A percentile compares a stretch with the other conserved stretches of the same genome.
Evolutionary conservation across 2,329 filamentous ascomycete genomes (phyloP).

Genomic region (Trichoderma koningiopsis): DNA sequence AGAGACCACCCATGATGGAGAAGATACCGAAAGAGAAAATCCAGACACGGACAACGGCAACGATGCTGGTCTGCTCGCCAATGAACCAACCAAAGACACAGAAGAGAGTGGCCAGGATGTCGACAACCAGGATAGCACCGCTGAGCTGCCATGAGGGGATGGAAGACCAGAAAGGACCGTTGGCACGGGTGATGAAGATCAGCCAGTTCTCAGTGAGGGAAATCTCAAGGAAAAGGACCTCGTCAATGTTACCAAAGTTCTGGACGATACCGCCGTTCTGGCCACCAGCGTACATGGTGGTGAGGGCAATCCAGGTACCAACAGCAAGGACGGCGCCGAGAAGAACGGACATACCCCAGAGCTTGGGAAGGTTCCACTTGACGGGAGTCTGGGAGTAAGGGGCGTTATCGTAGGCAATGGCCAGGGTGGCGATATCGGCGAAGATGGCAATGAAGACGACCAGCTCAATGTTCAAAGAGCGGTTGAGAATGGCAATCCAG

Average conservation of each 20-base stretch:
- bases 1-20: conserved; percentile 73
- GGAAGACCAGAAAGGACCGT: conserved; percentile 89
- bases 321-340: conserved; percentile 79
- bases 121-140: conserved; percentile 77
- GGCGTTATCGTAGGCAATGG: conserved; percentile 92
- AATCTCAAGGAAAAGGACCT: conserved; percentile 86
- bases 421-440: conserved; percentile 86
- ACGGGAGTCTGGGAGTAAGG: conserved; percentile 83
- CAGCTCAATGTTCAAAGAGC: conserved; percentile 79
- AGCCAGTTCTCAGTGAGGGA: conserved; percentile 93
- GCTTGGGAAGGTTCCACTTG: conserved; percentile 93
- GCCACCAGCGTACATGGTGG: conserved; percentile 73
- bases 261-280: conserved; percentile 82
- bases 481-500: conserved; percentile 88
- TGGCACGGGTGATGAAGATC: conserved; percentile 93
- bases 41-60: conserved; percentile 86
- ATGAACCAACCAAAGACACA: conserved; percentile 84
- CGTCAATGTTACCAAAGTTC: conserved; percentile 81
- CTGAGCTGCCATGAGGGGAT: conserved; percentile 83
- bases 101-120: conserved; percentile 84
- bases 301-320: conserved; percentile 87
- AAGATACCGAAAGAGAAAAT: conserved; percentile 90
- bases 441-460: conserved; percentile 96
- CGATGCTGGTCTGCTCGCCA: conserved; percentile 68
- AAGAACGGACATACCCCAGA: conserved; percentile 89